Percentiles rank a stretch among this genome's conserved stretches.
Conservation (phyloP, 305 asterid genomes). For the Fraxinus albicans region DNA sequence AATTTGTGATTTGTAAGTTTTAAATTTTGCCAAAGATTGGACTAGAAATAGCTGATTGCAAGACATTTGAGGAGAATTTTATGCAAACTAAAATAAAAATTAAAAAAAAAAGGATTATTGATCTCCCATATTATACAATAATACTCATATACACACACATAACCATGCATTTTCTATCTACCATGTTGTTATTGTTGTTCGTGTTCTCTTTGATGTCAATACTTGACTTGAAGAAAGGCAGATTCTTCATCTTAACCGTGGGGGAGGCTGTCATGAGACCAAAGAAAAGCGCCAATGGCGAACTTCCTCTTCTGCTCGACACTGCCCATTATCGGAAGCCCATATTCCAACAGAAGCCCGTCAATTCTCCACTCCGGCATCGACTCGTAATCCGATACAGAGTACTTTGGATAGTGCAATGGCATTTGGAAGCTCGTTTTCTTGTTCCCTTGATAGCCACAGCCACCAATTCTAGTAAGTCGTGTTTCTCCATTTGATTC, state of each 20-base stretch:
- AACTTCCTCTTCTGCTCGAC: slow-evolving; percentile 28
- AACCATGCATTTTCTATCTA: too few species aligned
- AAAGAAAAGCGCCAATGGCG: slow-evolving; percentile 34
- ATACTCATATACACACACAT: too few species aligned
- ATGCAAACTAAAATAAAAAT: too few species aligned
- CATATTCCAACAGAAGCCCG: slow-evolving; percentile 23
- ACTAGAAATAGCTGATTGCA: too few species aligned
- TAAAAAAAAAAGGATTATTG: too few species aligned
- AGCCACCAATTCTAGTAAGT: not conserved
- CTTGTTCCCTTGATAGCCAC: not conserved
- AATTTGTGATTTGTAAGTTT: too few species aligned
- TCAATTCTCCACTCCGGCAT: slow-evolving; percentile 37
- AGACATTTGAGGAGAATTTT: too few species aligned
- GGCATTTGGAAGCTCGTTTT: slow-evolving; percentile 28
- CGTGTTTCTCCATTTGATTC: not conserved
- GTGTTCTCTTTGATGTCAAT: too few species aligned
- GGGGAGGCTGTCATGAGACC: slow-evolving; percentile 13
- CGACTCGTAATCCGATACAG: slow-evolving; percentile 17
- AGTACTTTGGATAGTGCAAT: slow-evolving; percentile 31
- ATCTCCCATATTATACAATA: too few species aligned
- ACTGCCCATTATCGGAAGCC: slow-evolving; percentile 26
- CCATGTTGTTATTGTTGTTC: too few species aligned
- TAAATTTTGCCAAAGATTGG: too few species aligned
- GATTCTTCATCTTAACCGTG: not conserved
- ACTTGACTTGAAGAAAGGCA: too few species aligned